Conservation (phyloP, 2,329 filamentous ascomycete genomes). For the Fusarium veterinarium region DNA sequence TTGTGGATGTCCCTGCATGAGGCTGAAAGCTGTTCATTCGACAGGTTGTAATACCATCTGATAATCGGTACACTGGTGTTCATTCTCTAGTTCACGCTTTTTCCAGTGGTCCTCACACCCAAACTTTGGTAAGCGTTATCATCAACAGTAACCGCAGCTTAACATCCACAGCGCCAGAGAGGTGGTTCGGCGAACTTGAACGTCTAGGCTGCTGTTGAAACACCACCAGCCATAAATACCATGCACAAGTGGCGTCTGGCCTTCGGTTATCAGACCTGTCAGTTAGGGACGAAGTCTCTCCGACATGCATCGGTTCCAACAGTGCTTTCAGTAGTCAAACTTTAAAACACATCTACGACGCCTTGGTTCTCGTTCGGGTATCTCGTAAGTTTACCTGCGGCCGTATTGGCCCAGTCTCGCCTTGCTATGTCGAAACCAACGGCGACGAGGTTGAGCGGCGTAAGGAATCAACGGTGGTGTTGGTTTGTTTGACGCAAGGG, state of each 20-base stretch:
- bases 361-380: slow-evolving; percentile 2
- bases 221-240: neutral
- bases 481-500: neutral
- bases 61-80: neutral
- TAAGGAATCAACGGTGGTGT: neutral
- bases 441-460: neutral
- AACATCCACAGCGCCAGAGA: neutral
- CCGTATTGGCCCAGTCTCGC: neutral
- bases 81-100: neutral
- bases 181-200: slow-evolving; percentile 17
- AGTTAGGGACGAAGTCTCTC: slow-evolving; percentile 8
- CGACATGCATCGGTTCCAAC: neutral
- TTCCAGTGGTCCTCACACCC: neutral
- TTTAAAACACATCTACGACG: slow-evolving; percentile 19
- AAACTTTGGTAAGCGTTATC: neutral
- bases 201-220: neutral
- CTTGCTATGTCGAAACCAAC: neutral
- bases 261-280: slow-evolving; percentile 39
- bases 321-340: slow-evolving; percentile 15
- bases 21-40: neutral
- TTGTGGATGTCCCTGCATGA: neutral
- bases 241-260: slow-evolving; percentile 34
- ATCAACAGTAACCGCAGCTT: neutral
- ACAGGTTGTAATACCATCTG: neutral
- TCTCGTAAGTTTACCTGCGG: neutral